Percentiles rank a stretch among this genome's conserved stretches.
These are phyloP conservation scores for Hortiboletus flavorubellus DNA, from an alignment of 768 basidiomycete genomes.

Conservation along the genomic window DNA sequence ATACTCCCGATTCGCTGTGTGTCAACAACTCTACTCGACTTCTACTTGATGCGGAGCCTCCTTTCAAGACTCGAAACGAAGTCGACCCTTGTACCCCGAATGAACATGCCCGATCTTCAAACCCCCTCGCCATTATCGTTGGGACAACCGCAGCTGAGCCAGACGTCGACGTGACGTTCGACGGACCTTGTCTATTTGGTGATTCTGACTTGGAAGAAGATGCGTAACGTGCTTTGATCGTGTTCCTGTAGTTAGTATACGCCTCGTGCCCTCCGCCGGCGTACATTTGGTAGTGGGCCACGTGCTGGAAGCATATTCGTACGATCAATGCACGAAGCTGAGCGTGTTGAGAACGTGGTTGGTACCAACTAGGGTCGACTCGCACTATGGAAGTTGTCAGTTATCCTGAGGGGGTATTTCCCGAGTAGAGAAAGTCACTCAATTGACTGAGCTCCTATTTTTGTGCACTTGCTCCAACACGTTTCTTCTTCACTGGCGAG, in stretches of 20 bases:
- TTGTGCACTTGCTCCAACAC: not conserved
- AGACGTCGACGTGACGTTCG: slow-evolving; percentile 9
- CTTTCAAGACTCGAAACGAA: not conserved
- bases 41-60: not conserved
- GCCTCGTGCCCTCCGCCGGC: not conserved
- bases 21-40: not conserved
- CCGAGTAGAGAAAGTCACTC: too few species aligned
- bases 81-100: not conserved
- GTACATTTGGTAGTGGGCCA: not conserved
- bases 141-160: not conserved
- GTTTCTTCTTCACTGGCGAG: not conserved
- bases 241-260: not conserved
- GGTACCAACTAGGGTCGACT: not conserved
- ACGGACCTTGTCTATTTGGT: slow-evolving; percentile 29
- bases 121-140: not conserved
- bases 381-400: too few species aligned
- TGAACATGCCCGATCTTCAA: not conserved
- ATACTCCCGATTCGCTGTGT: not conserved
- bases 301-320: too few species aligned
- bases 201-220: slow-evolving; percentile 32
- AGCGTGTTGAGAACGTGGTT: not conserved
- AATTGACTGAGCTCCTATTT: too few species aligned
- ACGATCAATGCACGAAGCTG: too few species aligned
- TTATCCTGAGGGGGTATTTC: too few species aligned
- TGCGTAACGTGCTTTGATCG: slow-evolving; percentile 6